phyloP scores from a whole-genome alignment of 208 protist genomes.

The Leishmania mexicana region DNA sequence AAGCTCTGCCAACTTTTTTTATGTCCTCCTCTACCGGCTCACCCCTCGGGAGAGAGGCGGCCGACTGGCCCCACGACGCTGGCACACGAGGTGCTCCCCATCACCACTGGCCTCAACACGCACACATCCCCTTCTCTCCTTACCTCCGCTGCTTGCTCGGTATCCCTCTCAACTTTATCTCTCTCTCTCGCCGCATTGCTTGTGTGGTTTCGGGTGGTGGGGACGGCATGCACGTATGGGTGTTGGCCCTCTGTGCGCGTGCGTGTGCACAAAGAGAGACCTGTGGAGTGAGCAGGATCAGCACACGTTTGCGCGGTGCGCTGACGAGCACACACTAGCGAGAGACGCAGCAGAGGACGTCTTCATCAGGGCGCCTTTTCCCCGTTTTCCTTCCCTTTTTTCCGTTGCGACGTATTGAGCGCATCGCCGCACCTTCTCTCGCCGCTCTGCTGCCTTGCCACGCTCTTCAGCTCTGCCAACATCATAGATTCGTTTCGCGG shows the following conservation, averaged over 20 bases:
- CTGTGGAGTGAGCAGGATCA: neutral
- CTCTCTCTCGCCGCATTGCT: neutral
- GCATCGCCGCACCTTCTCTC: neutral
- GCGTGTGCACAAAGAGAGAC: neutral
- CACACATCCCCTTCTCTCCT: neutral
- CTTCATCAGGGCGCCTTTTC: neutral
- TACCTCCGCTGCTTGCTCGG: neutral
- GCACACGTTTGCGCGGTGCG: neutral
- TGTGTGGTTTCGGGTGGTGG: neutral
- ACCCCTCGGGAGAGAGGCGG: neutral
- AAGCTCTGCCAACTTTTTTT: neutral
- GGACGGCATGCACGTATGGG: neutral
- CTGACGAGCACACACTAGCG: neutral
- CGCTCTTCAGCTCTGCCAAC: neutral
- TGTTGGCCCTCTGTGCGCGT: neutral
- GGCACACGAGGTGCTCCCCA: neutral
- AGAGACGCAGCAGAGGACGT: neutral
- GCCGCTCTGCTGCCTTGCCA: neutral
- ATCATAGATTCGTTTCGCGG: neutral
- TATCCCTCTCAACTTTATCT: neutral
- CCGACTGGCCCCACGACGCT: neutral
- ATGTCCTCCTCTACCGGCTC: neutral
- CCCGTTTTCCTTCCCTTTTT: neutral
- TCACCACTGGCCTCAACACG: neutral
- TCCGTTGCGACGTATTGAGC: neutral